phyloP scores from a whole-genome alignment of 441 rosid genomes.

The California macrophylla region DNA sequence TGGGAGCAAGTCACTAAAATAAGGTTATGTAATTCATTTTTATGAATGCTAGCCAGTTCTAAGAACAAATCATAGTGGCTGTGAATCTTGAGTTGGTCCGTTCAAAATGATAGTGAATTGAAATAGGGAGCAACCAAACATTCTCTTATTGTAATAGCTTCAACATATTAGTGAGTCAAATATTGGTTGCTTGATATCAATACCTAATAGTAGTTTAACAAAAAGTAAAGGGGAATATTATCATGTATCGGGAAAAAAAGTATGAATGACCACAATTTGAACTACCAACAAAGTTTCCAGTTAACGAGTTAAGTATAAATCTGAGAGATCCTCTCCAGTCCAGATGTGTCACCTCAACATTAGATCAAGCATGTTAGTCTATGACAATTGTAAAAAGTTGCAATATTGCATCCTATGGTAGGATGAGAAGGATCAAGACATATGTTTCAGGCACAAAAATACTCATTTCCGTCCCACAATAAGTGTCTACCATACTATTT shows the following conservation, averaged over 20 bases:
- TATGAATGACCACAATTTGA: neutral
- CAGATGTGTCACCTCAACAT: neutral
- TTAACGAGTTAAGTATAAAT: neutral
- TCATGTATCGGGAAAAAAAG: neutral
- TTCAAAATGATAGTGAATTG: too few species aligned
- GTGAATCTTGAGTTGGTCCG: too few species aligned
- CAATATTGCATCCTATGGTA: neutral
- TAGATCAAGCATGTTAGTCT: neutral
- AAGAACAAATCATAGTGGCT: too few species aligned
- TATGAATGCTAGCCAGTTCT: neutral
- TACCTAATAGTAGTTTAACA: neutral
- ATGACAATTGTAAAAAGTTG: neutral
- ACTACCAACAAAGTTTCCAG: neutral
- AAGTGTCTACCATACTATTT: too few species aligned
- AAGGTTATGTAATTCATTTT: too few species aligned
- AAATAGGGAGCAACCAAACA: neutral
- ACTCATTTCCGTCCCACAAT: too few species aligned
- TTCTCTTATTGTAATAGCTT: neutral
- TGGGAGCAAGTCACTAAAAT: too few species aligned
- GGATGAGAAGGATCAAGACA: neutral
- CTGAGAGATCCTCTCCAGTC: neutral
- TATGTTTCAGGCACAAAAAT: neutral
- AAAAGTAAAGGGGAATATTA: neutral
- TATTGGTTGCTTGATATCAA: neutral
- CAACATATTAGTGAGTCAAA: neutral